Percentiles rank a stretch among this genome's conserved stretches.
phyloP scores from a whole-genome alignment of 2,329 filamentous ascomycete species.

The Cercospora sp. region DNA sequence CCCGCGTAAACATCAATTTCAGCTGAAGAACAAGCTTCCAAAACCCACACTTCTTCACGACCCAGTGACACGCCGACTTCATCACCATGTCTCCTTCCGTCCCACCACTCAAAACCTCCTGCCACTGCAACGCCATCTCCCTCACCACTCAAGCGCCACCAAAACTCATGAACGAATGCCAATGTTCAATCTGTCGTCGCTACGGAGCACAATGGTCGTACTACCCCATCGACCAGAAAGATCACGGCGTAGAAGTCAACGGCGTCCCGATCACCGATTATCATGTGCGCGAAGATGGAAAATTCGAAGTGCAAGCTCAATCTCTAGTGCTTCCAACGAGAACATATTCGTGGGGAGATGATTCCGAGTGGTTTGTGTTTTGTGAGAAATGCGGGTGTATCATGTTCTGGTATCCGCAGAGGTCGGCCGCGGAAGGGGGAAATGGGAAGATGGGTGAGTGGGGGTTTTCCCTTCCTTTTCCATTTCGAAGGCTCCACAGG shows the following conservation, averaged over 20 bases:
- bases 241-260: not conserved
- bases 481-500: too few relatives aligned
- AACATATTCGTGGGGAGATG: not conserved
- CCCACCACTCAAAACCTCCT: conserved; percentile 15
- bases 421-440: not conserved
- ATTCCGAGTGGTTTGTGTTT: not conserved
- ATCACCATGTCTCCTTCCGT: not conserved
- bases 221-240: conserved; percentile 17
- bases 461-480: too few relatives aligned
- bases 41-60: not conserved
- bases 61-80: not conserved
- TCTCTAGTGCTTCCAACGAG: not conserved
- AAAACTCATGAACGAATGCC: conserved; percentile 31
- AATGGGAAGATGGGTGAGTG: conserved; percentile 9
- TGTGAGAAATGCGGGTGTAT: conserved; percentile 15
- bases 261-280: conserved; percentile 5
- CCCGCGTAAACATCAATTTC: not conserved
- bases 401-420: conserved; percentile 9
- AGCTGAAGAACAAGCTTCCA: not conserved
- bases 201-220: conserved; percentile 36
- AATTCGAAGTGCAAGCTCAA: not conserved
- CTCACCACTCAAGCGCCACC: conserved; percentile 28
- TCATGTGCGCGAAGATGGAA: not conserved
- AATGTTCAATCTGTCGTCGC: conserved; percentile 36
- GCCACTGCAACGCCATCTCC: conserved; percentile 34